A percentile compares a stretch with the other conserved stretches of the same genome.
Conservation (phyloP, 208 protist genomes). For the Vickermania ingenoplastis region DNA sequence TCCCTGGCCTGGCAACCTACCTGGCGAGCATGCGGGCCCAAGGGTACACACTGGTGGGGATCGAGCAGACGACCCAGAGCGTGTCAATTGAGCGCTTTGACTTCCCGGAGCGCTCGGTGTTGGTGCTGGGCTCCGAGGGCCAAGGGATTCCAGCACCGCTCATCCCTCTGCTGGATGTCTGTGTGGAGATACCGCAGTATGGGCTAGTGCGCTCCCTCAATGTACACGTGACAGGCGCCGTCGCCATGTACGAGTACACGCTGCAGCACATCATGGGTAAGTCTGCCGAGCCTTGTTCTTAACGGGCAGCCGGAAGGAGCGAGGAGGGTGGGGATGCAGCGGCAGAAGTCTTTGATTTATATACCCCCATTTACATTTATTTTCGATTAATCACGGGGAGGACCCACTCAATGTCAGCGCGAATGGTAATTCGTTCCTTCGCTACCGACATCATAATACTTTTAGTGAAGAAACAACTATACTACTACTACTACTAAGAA, state of each 20-base stretch:
- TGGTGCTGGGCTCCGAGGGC: constrained; percentile 82
- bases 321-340: not conserved
- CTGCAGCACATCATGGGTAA: constrained; percentile 63
- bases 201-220: constrained; percentile 88
- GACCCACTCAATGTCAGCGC: too few species aligned
- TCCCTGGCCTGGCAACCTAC: constrained; percentile 42
- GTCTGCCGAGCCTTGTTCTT: not conserved
- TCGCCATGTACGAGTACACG: constrained; percentile 90
- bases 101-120: constrained; percentile 59
- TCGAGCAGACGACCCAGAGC: constrained; percentile 85
- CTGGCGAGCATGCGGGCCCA: constrained; percentile 39
- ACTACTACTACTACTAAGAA: too few species aligned
- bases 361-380: too few species aligned
- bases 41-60: constrained; percentile 82
- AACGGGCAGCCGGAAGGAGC: not conserved
- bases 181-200: constrained; percentile 89
- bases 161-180: constrained; percentile 72
- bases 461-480: too few species aligned
- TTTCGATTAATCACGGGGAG: too few species aligned
- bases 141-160: constrained; percentile 81
- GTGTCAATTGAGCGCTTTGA: constrained; percentile 56
- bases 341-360: too few species aligned
- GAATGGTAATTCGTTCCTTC: too few species aligned
- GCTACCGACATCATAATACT: too few species aligned
- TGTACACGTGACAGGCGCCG: constrained; percentile 86